Evolutionary conservation across 192 early-diverging fungal species (phyloP).

Genomic region (Spizellomyces sp.): DNA sequence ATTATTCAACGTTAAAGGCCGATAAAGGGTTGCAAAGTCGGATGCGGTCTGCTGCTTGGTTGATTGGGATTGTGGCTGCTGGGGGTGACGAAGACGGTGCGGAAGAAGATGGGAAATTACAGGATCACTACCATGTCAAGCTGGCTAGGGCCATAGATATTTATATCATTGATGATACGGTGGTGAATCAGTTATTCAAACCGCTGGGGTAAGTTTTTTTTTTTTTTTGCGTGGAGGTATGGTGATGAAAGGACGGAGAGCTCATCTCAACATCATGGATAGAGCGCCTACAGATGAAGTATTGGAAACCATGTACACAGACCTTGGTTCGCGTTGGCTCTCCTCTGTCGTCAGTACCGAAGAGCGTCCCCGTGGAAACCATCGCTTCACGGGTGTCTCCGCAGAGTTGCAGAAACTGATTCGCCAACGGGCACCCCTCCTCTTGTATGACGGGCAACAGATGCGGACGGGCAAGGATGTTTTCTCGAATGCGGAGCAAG

Average conservation of each 20-base stretch:
- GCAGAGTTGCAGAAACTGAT: conserved; percentile 63
- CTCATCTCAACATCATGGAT: not conserved
- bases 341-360: conserved; percentile 63
- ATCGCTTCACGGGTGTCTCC: conserved; percentile 37
- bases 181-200: conserved; percentile 69
- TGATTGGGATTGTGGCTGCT: conserved; percentile 62
- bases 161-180: conserved; percentile 78
- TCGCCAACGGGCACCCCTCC: conserved; percentile 72
- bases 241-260: no score
- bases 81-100: conserved; percentile 17
- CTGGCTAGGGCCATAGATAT: conserved; percentile 73
- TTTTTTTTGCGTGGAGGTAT: conserved; percentile 13
- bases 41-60: conserved; percentile 65
- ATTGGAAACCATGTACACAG: conserved; percentile 63
- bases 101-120: conserved; percentile 36
- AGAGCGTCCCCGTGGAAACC: conserved; percentile 51
- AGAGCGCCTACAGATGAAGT: conserved; percentile 71
- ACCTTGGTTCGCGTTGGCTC: conserved; percentile 69
- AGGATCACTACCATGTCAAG: conserved; percentile 61
- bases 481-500: conserved; percentile 48
- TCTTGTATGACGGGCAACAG: conserved; percentile 67
- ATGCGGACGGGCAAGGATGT: conserved; percentile 46
- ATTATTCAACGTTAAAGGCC: conserved; percentile 53
- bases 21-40: conserved; percentile 45
- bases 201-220: conserved; percentile 54